These are phyloP conservation scores for Neurospora sp. DNA, from an alignment of 2,329 filamentous ascomycete genomes.

Conservation along the genomic window DNA sequence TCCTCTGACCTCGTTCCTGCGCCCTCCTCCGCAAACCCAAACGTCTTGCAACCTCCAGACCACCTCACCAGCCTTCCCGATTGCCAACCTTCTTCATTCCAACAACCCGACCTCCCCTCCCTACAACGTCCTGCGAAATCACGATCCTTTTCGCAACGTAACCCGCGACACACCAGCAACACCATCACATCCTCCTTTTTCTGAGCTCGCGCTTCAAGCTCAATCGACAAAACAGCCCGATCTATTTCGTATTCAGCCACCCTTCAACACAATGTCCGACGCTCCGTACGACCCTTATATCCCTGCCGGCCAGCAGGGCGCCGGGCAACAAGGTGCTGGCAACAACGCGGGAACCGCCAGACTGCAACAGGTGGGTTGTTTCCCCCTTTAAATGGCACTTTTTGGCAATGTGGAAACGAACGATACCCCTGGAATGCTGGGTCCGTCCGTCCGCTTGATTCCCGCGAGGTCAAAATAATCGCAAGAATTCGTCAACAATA, in stretches of 20 bases:
- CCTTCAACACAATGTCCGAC: constrained; percentile 34
- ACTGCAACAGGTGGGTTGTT: constrained; percentile 71
- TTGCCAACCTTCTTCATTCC: constrained; percentile 12
- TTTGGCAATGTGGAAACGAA: constrained; percentile 4
- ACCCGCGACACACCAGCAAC: background rate
- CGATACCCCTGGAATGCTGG: background rate
- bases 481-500: background rate
- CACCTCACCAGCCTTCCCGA: constrained; percentile 12
- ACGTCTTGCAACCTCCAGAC: constrained; percentile 14
- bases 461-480: background rate
- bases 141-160: background rate
- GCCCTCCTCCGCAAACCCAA: constrained; percentile 15
- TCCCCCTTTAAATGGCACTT: constrained; percentile 9
- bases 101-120: constrained; percentile 9
- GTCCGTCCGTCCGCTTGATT: background rate
- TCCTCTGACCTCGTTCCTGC: constrained; percentile 14
- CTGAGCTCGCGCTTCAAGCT: constrained; percentile 2
- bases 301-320: constrained; percentile 51
- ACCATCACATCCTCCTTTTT: background rate
- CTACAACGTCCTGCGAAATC: constrained; percentile 4
- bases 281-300: constrained; percentile 84
- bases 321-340: constrained; percentile 30
- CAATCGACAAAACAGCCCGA: background rate
- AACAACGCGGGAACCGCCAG: constrained; percentile 35
- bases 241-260: background rate